Conservation (phyloP, 768 basidiomycete species). For the Rhodotorula toruloides region DNA sequence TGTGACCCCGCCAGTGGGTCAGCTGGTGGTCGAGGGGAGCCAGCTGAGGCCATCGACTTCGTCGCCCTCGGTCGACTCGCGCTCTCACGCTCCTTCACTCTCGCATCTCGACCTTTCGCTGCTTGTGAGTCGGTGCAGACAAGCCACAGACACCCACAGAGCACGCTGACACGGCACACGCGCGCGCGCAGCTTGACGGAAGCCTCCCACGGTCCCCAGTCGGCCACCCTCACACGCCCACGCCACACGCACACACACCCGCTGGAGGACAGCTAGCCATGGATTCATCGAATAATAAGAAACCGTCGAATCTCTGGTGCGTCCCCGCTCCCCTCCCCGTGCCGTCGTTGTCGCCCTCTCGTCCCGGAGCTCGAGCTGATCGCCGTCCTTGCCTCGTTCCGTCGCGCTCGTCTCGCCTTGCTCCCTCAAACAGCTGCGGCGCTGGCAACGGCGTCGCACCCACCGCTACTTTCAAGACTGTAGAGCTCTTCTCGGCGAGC, state of each 20-base stretch:
- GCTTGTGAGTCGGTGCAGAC: conserved; percentile 12
- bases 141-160: neutral
- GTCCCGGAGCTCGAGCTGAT: too few relatives aligned
- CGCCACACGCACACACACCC: neutral
- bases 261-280: conserved; percentile 12
- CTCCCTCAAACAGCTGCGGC: neutral
- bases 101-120: conserved; percentile 1
- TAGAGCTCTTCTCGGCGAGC: neutral
- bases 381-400: neutral
- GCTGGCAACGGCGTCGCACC: conserved; percentile 6
- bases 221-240: conserved; percentile 9
- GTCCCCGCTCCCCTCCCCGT: too few relatives aligned
- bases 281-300: neutral
- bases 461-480: neutral
- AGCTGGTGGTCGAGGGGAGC: neutral
- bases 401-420: neutral
- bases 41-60: neutral
- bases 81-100: neutral
- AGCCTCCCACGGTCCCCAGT: neutral
- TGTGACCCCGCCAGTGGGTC: too few relatives aligned
- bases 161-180: neutral
- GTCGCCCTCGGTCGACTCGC: too few relatives aligned
- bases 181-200: conserved; percentile 17
- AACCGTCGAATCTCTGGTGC: conserved; percentile 1
- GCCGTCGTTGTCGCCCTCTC: neutral